These are phyloP conservation scores for Candida takata DNA, from an alignment of 805 yeast species.

Conservation along the genomic window DNA sequence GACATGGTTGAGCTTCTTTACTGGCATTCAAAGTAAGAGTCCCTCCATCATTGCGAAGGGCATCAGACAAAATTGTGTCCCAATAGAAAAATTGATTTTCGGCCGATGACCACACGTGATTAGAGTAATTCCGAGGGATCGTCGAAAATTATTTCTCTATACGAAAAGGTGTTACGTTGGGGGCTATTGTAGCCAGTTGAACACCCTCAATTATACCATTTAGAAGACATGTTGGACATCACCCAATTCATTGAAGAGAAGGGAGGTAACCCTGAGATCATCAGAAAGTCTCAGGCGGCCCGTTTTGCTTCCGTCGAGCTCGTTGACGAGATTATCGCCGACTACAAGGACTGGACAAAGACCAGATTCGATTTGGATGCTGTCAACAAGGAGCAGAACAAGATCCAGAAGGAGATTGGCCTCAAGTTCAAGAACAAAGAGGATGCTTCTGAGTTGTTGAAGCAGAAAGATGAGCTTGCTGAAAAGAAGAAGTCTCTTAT, in stretches of 20 bases:
- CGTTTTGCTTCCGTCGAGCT: conserved; percentile 93
- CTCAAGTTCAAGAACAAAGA: conserved; percentile 89
- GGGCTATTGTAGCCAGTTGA: too few species aligned
- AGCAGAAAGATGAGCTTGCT: conserved; percentile 69
- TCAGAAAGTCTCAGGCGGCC: conserved; percentile 83
- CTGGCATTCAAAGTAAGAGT: too few species aligned
- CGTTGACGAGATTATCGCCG: conserved; percentile 90
- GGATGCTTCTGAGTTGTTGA: conserved; percentile 80
- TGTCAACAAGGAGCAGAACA: conserved; percentile 80
- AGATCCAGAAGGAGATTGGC: conserved; percentile 90
- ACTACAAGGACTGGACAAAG: conserved; percentile 89
- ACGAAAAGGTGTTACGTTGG: too few species aligned
- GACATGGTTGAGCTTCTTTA: too few species aligned
- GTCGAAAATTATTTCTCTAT: too few species aligned
- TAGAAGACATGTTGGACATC: conserved; percentile 78
- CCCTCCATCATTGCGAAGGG: too few species aligned
- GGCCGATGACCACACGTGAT: too few species aligned
- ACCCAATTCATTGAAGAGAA: conserved; percentile 88
- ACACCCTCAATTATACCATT: too few species aligned
- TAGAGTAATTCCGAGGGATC: too few species aligned
- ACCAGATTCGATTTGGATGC: conserved; percentile 87
- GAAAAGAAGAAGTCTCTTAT: conserved; percentile 61
- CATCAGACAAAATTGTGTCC: too few species aligned
- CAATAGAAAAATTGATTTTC: too few species aligned
- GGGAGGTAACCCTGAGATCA: conserved; percentile 91